Base-by-base conservation (phyloP, 2,329 filamentous ascomycete genomes). In the Raffaelea deltoideospora region DNA sequence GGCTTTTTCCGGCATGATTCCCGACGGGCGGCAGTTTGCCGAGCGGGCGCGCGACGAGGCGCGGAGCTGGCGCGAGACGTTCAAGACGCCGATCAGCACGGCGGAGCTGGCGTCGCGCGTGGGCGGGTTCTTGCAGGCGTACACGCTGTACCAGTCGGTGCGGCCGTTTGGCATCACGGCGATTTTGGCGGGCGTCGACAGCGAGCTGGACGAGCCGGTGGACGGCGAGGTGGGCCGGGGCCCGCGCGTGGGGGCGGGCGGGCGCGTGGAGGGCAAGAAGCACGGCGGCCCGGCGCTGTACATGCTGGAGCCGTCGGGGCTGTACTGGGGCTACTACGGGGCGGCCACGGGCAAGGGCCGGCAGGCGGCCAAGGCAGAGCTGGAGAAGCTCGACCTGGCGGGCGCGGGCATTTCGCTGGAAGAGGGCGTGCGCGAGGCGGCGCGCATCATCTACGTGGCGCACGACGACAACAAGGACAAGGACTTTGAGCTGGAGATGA, bases 391-490 rank as follows among this genome's bases (percentile, higher is more conserved):
- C 41, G 85, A 96, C 57, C 73, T 98, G 40, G 68, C 76, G 37
- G 78, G 77, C 10, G 80, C 76, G 34, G 79, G 72, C 35, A 70
- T 96, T 37, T 82, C 79, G 43, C 66, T 98, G 41, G 67, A 80
- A 53, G 78, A 96, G 53, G 90, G 80, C 35, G 84, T 98, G 53
- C 95, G 93, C 69, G 83, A 96, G 67, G 90, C 90, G 24, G 90
- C 90, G 39, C 70, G 86, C 43, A 98, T 98, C 61, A 96, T 98
- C 61, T 92, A 95, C 58, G 76, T 94, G 42, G 87, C 88, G 34
- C 90, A 98, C 56, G 90, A 96, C 59, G 90, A 98, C 59, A 96
- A 88, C 69, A 96, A 96, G 67, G 90, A 96, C 64, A 98, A 98
- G 69, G 90, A 96, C 47, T 98, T 96, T 53, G 90, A 98, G 74